Evolutionary conservation across 371 early-diverging fungal species (phyloP).

Genomic region (Fennellomyces sp.): DNA sequence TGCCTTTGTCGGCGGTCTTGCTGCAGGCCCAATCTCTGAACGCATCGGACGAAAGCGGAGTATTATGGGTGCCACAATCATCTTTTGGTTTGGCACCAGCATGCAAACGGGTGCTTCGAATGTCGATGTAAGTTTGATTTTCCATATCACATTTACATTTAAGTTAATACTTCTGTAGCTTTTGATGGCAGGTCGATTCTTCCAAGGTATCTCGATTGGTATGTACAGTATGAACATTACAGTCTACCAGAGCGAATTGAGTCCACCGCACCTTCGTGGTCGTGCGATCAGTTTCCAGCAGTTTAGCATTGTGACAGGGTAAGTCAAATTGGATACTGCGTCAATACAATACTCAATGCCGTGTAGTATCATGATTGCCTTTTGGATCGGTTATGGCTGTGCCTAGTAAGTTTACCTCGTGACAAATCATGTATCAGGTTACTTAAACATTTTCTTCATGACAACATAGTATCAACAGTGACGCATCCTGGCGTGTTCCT

Average conservation of each 20-base stretch:
- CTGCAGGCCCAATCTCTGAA: slow-evolving; percentile 37
- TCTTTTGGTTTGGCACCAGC: slow-evolving; percentile 35
- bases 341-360: background rate
- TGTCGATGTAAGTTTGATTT: slow-evolving; percentile 14
- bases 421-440: slow-evolving; percentile 60
- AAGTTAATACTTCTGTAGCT: slow-evolving; percentile 2
- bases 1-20: slow-evolving; percentile 39
- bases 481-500: slow-evolving; percentile 43
- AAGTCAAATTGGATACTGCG: background rate
- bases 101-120: slow-evolving; percentile 30
- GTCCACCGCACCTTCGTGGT: slow-evolving; percentile 24
- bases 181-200: slow-evolving; percentile 48
- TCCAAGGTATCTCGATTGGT: slow-evolving; percentile 43
- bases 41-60: slow-evolving; percentile 38
- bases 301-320: slow-evolving; percentile 24
- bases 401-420: slow-evolving; percentile 48
- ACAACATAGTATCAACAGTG: slow-evolving; percentile 31
- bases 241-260: slow-evolving; percentile 40
- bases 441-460: slow-evolving; percentile 58
- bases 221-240: slow-evolving; percentile 37
- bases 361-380: slow-evolving; percentile 44
- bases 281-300: slow-evolving; percentile 24
- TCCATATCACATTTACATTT: too few relatives aligned
- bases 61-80: slow-evolving; percentile 32
- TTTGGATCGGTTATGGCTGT: slow-evolving; percentile 50